Evolutionary conservation across 2,329 filamentous ascomycete genomes (phyloP).

Genomic region (Ceratocystiopsis brevicomis): DNA sequence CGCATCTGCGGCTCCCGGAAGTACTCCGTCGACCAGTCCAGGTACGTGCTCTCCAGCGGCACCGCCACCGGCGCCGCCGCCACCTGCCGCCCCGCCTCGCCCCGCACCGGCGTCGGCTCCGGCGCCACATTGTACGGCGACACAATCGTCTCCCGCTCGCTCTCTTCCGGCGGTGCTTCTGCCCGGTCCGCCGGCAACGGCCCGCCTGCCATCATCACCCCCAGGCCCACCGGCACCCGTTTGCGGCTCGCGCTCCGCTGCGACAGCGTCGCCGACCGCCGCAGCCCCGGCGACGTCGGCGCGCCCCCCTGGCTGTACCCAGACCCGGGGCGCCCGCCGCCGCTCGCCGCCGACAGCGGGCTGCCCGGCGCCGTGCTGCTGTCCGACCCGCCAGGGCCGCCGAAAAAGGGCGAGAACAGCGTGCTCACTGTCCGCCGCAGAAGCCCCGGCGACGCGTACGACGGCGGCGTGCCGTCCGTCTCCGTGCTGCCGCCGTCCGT

Average conservation of each 20-base stretch:
- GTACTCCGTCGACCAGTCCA: constrained; percentile 94
- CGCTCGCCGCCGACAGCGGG: background rate
- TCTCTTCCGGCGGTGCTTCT: constrained; percentile 49
- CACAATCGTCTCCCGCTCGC: constrained; percentile 45
- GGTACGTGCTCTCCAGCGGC: constrained; percentile 64
- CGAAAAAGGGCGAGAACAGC: constrained; percentile 39
- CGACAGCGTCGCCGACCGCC: constrained; percentile 17
- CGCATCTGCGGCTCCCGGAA: constrained; percentile 99
- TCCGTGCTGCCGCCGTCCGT: constrained; percentile 1
- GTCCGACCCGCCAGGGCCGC: constrained; percentile 17
- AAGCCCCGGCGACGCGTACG: constrained; percentile 35
- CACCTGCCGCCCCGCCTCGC: constrained; percentile 10
- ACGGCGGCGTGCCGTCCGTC: constrained; percentile 18
- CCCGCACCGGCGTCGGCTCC: constrained; percentile 52
- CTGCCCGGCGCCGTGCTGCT: constrained; percentile 14
- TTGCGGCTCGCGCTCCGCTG: constrained; percentile 3
- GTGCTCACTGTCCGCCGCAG: constrained; percentile 46
- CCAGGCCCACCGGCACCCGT: background rate
- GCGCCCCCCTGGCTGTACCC: constrained; percentile 1
- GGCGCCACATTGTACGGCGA: constrained; percentile 59
- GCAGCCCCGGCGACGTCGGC: constrained; percentile 15
- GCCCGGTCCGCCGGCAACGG: constrained; percentile 21
- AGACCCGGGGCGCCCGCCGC: constrained; percentile 11
- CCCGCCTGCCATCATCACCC: constrained; percentile 16
- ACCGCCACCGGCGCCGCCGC: constrained; percentile 43